Percentiles rank a stretch among this genome's conserved stretches.
Evolutionary conservation across 78 protist species (phyloP).

Genomic region (Anaeramoeba flamelloides): DNA sequence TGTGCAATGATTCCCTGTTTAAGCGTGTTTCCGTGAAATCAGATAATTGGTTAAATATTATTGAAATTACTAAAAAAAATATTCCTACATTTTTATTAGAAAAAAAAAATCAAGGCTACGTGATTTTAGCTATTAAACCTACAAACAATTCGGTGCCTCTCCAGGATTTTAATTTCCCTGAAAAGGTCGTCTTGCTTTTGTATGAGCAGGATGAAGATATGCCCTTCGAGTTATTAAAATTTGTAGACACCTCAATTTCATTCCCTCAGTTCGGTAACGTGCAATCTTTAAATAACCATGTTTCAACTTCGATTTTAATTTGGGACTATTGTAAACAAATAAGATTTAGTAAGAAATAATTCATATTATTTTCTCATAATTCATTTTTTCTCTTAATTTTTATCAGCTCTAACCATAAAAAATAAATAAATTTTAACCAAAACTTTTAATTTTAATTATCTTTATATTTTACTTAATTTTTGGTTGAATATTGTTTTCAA

Average conservation of each 20-base stretch:
- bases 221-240: background rate
- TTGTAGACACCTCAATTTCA: slow-evolving; percentile 24
- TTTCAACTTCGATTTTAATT: slow-evolving; percentile 13
- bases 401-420: too few relatives aligned
- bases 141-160: background rate
- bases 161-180: background rate
- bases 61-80: background rate
- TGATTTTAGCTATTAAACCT: background rate
- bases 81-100: background rate
- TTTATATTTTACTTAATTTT: too few relatives aligned
- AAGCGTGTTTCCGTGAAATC: background rate
- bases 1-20: background rate
- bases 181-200: background rate
- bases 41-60: background rate
- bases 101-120: background rate
- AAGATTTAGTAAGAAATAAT: too few relatives aligned
- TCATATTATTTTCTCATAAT: too few relatives aligned
- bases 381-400: too few relatives aligned
- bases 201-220: background rate
- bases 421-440: too few relatives aligned
- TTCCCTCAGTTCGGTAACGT: slow-evolving; percentile 27
- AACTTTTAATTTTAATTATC: too few relatives aligned
- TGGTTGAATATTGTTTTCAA: too few relatives aligned
- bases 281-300: slow-evolving; percentile 23
- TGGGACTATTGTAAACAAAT: slow-evolving; percentile 27